Percentiles rank a stretch among this genome's conserved stretches.
Conservation (phyloP, 2,329 filamentous ascomycete species). For the Botrytis fabae region DNA sequence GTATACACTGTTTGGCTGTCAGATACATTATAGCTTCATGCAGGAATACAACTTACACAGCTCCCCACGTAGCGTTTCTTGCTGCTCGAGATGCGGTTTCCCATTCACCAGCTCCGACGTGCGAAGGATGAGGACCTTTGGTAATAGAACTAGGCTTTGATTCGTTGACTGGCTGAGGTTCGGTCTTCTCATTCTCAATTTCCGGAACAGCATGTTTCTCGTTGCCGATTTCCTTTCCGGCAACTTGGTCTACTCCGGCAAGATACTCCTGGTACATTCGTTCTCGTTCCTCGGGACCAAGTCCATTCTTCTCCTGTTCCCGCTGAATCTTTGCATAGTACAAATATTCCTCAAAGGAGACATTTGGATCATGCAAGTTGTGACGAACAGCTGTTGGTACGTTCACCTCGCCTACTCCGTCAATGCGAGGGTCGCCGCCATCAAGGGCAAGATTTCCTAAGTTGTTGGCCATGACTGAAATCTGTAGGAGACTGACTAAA, state of each 20-base stretch:
- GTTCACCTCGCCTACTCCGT: slow-evolving; percentile 10
- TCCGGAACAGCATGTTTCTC: slow-evolving; percentile 16
- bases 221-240: slow-evolving; percentile 17
- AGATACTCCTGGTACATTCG: slow-evolving; percentile 29
- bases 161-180: background rate
- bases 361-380: slow-evolving; percentile 35
- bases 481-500: background rate
- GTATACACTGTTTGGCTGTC: slow-evolving; percentile 34
- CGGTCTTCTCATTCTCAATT: slow-evolving; percentile 3
- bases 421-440: slow-evolving; percentile 23
- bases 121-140: background rate
- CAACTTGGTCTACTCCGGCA: slow-evolving; percentile 3
- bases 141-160: slow-evolving; percentile 7
- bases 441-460: slow-evolving; percentile 20
- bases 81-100: slow-evolving; percentile 47
- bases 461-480: slow-evolving; percentile 19
- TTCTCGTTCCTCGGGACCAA: slow-evolving; percentile 28
- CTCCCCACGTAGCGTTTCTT: slow-evolving; percentile 49
- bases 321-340: slow-evolving; percentile 40
- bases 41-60: slow-evolving; percentile 37
- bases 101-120: slow-evolving; percentile 43
- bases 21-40: background rate
- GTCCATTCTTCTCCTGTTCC: slow-evolving; percentile 32
- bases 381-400: slow-evolving; percentile 14
- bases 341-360: slow-evolving; percentile 42